phyloP scores from a whole-genome alignment of 352 stramenopile genomes.

The Globisporangium viniferum region DNA sequence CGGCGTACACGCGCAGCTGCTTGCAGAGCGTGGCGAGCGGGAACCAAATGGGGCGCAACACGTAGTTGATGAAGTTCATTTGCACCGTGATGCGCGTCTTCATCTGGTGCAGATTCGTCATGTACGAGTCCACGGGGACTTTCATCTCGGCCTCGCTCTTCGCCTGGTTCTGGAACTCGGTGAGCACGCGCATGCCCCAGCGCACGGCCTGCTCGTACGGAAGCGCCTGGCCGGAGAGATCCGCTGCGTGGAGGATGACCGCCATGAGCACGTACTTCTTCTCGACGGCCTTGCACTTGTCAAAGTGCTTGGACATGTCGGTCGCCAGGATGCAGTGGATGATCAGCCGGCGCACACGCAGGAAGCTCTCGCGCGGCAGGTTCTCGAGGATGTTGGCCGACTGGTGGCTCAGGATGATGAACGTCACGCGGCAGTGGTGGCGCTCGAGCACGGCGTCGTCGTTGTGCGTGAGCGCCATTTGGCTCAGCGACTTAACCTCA shows the following conservation, averaged over 20 bases:
- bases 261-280: conserved; percentile 51
- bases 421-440: conserved; percentile 72
- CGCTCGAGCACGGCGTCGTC: conserved; percentile 80
- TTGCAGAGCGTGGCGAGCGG: conserved; percentile 44
- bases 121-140: conserved; percentile 65
- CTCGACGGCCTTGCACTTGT: conserved; percentile 58
- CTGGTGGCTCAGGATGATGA: conserved; percentile 60
- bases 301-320: conserved; percentile 76
- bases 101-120: conserved; percentile 63
- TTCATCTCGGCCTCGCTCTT: conserved; percentile 60
- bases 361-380: conserved; percentile 41
- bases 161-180: conserved; percentile 74
- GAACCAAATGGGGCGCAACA: conserved; percentile 68
- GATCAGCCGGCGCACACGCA: conserved; percentile 46
- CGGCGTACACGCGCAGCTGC: conserved; percentile 47
- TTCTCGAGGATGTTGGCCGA: conserved; percentile 62
- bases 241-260: conserved; percentile 63
- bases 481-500: conserved; percentile 63
- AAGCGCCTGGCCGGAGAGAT: conserved; percentile 69
- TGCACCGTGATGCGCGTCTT: conserved; percentile 62
- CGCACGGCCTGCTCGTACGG: conserved; percentile 49
- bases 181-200: conserved; percentile 60
- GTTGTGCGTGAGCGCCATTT: conserved; percentile 79
- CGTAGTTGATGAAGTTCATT: conserved; percentile 77
- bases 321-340: conserved; percentile 71